These are phyloP conservation scores for Zychaea mexicana DNA, from an alignment of 371 early-diverging fungal genomes.

Conservation along the genomic window DNA sequence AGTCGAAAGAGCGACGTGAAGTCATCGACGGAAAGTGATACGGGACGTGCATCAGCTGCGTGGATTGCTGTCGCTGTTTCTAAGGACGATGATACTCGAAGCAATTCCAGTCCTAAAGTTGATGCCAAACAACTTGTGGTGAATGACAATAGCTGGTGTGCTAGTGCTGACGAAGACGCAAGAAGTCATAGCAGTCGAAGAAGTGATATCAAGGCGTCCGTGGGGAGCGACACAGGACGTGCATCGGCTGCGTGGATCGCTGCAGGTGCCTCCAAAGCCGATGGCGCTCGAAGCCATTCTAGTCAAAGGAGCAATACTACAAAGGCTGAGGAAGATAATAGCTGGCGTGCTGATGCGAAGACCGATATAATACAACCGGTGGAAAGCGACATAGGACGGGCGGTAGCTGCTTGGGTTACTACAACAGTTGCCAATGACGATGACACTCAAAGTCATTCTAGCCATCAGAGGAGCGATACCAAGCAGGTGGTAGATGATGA, in stretches of 20 bases:
- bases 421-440: not conserved
- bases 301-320: not conserved
- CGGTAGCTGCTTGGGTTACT: not conserved
- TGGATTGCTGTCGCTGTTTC: not conserved
- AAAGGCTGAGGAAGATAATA: not conserved
- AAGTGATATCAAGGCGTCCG: not conserved
- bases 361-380: no score
- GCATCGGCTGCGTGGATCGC: not conserved
- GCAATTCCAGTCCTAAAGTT: no score
- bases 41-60: not conserved
- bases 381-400: not conserved
- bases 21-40: not conserved
- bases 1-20: not conserved
- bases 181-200: not conserved
- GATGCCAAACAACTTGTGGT: not conserved
- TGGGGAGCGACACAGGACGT: not conserved
- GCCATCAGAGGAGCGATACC: no score
- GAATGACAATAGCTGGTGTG: not conserved
- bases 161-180: not conserved
- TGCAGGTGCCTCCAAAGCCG: not conserved
- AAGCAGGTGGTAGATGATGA: no score
- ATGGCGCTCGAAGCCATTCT: no score
- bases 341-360: not conserved
- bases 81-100: no score
- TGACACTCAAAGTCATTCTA: not conserved